Evolutionary conservation across 2,329 filamentous ascomycete species (phyloP).

Genomic region (Sclerotiophoma versabilis): DNA sequence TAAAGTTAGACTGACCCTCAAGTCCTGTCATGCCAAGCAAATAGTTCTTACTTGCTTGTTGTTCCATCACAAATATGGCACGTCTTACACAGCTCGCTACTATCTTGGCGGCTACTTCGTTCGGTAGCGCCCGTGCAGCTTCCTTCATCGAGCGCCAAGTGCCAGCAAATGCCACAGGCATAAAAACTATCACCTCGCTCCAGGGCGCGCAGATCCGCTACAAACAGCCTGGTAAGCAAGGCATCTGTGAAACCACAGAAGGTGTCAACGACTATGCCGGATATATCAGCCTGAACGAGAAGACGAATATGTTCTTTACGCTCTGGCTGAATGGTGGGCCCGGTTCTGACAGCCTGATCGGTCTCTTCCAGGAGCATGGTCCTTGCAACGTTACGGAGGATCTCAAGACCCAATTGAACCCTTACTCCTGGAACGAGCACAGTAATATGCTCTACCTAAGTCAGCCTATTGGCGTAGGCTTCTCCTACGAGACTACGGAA

Average conservation of each 20-base stretch:
- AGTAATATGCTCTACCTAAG: slow-evolving; percentile 51
- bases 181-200: slow-evolving; percentile 43
- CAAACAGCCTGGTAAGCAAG: slow-evolving; percentile 48
- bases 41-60: background rate
- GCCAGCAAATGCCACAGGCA: slow-evolving; percentile 40
- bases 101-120: slow-evolving; percentile 28
- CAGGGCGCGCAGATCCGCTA: slow-evolving; percentile 45
- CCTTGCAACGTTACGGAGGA: slow-evolving; percentile 46
- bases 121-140: slow-evolving; percentile 31
- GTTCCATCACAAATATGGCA: slow-evolving; percentile 24
- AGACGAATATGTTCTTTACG: slow-evolving; percentile 54
- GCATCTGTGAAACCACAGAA: slow-evolving; percentile 52
- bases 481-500: slow-evolving; percentile 47
- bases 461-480: slow-evolving; percentile 51
- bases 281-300: slow-evolving; percentile 46
- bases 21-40: too few species aligned
- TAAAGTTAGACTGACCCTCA: background rate
- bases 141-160: slow-evolving; percentile 38
- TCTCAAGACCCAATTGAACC: slow-evolving; percentile 45
- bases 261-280: slow-evolving; percentile 50
- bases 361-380: slow-evolving; percentile 58
- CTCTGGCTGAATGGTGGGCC: slow-evolving; percentile 63
- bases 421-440: slow-evolving; percentile 50
- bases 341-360: slow-evolving; percentile 62
- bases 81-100: slow-evolving; percentile 30